These are phyloP conservation scores for Phytopythium boreale DNA, from an alignment of 352 stramenopile species.

Conservation along the genomic window DNA sequence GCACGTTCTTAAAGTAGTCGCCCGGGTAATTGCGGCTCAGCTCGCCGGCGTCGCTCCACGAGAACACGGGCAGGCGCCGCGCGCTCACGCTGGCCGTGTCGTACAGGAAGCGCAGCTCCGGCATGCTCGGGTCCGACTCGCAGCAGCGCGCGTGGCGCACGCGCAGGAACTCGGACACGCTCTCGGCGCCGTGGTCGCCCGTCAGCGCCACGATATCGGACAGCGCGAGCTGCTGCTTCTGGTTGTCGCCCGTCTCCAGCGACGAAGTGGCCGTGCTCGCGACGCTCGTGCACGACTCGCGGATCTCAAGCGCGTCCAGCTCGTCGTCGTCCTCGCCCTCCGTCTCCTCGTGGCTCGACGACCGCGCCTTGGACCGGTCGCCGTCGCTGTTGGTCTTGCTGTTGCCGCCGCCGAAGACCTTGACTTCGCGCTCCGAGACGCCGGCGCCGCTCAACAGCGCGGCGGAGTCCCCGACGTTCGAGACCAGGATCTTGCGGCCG, in stretches of 20 bases:
- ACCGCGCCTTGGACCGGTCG: conserved; percentile 10
- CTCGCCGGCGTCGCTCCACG: conserved; percentile 25
- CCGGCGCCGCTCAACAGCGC: conserved; percentile 33
- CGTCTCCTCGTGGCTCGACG: conserved; percentile 8
- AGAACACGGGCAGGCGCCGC: conserved; percentile 38
- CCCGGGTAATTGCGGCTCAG: conserved; percentile 37
- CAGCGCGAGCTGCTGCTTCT: conserved; percentile 16
- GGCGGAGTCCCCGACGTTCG: conserved; percentile 83
- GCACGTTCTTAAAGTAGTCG: conserved; percentile 90
- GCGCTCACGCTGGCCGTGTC: conserved; percentile 43
- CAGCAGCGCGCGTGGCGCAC: conserved; percentile 37
- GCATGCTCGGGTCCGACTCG: conserved; percentile 24
- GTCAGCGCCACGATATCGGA: conserved; percentile 53
- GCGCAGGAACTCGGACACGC: conserved; percentile 64
- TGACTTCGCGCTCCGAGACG: conserved; percentile 26
- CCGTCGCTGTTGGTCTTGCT: conserved; percentile 3
- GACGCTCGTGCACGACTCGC: conserved; percentile 13
- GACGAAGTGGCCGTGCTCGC: neutral
- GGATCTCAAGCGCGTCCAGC: conserved; percentile 9
- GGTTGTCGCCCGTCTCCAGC: conserved; percentile 1
- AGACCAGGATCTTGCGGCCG: conserved; percentile 62
- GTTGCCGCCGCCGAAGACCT: conserved; percentile 15
- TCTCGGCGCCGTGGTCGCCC: conserved; percentile 83
- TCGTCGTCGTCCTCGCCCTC: conserved; percentile 13
- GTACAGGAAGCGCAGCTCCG: conserved; percentile 85